Evolutionary conservation across 176 grass and related monocot species (phyloP), one percentile per base, ranked within the genome.

Genomic region (Otatea glauca): DNA sequence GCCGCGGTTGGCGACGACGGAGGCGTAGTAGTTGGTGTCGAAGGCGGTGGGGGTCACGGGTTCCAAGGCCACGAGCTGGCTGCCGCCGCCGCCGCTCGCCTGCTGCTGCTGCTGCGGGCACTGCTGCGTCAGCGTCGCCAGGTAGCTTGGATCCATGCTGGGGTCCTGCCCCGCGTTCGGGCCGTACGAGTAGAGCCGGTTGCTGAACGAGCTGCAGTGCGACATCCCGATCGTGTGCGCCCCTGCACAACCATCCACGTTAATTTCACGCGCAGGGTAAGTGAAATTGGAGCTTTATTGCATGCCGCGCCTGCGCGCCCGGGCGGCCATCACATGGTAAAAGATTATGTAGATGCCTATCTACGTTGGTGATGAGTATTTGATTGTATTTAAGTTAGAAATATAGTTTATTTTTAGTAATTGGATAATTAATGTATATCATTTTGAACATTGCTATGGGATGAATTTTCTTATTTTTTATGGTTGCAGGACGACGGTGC

Each of bases 201-300:
- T 70, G 77, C 54, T 66, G 89, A 98, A 98, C 4, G 96, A 92
- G 82, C 83, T 84, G 83, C 96, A 98, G 34, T 90, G 91, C 56
- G 96, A 77, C 35, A 12, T n/a, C 9, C 96, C 96, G 16, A 98
- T 78, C 16, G 96, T 93, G 87, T 98, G 96, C 65, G 93, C 96
- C 0, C 97, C 96, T 93, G 73, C 16, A 27, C 42, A 38, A 43
- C 9, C 20, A 10, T 11, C 10, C 70, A 48, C 41, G 41, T 9
- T 9, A 20, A 13, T 42, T 42, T 13, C 60, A 14, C 41, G 42
- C 24, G 12, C 12, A 48, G 47, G 13, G 60, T 27, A 14, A 29
- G 24, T 11, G 27, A 62, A 62, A 27, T 6, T 25, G 3, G 2
- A 14, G 11, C 59, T 25, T 27, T 62, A 16, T 13, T 12, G 6